Evolutionary conservation across 768 basidiomycete genomes (phyloP), one percentile per base, ranked within the genome.

Genomic region (Obba rivulosa): DNA sequence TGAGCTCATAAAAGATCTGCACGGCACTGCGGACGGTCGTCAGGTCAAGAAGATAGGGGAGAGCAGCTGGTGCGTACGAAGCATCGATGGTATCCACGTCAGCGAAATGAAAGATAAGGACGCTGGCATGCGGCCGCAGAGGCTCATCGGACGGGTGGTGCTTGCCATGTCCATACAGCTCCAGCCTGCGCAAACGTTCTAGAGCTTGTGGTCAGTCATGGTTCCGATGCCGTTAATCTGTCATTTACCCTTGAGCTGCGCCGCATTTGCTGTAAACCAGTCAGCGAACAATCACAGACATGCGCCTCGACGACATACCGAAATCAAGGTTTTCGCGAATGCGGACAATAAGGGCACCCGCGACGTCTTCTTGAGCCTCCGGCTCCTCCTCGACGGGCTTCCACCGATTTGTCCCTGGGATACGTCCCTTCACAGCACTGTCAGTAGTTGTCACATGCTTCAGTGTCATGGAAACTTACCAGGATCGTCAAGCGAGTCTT

Each of bases 1-100:
- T 66, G 2, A 93, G 66, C 62, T 94, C 92, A 50, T 77, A 74
- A 58, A 94, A 82, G 54, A 92, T 88, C 65, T 92, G 89, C 8
- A 83, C 78, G 23, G 92, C 91, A 23, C 89, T 92, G 58, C 16
- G 37, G 22, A 45, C 49, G 23, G 20, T 45, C 16, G 21, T 13
- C 24, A 37, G 4, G n/a, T 36, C 43, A 24, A 48, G 13, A 36
- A 36, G 37, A 20, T 28, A 41, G 34, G 34, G 34, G 34, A 22
- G 8, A 42, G 11, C n/a, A 16, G 34, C 28, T 43, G n/a, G 2
- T 18, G 69, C 86, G 65, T 60, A 94, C 87, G 90, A 92, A 8
- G 95, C 92, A 63, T 99, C 95, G 51, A 90, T 83, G 16, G 74
- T 78, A 49, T 93, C 90, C 3, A 96, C 87, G 67, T 98, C 95